Percentiles rank a stretch among this genome's conserved stretches.
Conservation (phyloP, 2,329 filamentous ascomycete species). For the Verticillium longisporum region DNA sequence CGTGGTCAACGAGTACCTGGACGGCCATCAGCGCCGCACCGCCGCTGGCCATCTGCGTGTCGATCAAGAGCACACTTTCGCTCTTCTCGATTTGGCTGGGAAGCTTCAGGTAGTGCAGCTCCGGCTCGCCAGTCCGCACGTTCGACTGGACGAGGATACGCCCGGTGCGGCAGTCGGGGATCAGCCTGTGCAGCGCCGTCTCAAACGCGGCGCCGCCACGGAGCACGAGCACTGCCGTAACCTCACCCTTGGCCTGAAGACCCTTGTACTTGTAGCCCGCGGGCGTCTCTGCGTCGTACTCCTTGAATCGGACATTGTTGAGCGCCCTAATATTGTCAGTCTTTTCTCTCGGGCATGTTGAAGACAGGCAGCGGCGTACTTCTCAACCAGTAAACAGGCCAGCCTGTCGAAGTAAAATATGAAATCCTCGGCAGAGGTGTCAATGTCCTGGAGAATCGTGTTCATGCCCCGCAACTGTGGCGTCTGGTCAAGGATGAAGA, state of each 20-base stretch:
- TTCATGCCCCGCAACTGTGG: constrained; percentile 82
- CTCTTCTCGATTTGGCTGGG: constrained; percentile 67
- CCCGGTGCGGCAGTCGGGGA: constrained; percentile 87
- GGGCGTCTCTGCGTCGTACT: constrained; percentile 62
- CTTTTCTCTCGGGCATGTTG: too few relatives aligned
- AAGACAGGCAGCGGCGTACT: constrained; percentile 34
- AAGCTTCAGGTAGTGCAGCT: constrained; percentile 82
- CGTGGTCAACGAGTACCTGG: constrained; percentile 90
- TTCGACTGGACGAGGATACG: constrained; percentile 89
- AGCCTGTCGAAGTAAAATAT: constrained; percentile 96
- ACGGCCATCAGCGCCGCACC: constrained; percentile 88
- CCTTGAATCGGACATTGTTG: constrained; percentile 67
- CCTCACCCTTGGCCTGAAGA: constrained; percentile 61
- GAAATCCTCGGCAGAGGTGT: constrained; percentile 79
- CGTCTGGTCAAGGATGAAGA: constrained; percentile 68
- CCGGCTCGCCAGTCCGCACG: constrained; percentile 77
- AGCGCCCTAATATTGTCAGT: constrained; percentile 48
- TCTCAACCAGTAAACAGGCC: constrained; percentile 75
- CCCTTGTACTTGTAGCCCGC: constrained; percentile 64
- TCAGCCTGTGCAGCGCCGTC: constrained; percentile 78
- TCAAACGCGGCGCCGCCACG: constrained; percentile 87
- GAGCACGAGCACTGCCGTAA: constrained; percentile 82
- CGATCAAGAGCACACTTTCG: constrained; percentile 77
- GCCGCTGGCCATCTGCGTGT: constrained; percentile 91
- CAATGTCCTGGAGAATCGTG: constrained; percentile 78